Base-by-base conservation (phyloP, 2,329 filamentous ascomycete genomes). In the Neonectria hederae region DNA sequence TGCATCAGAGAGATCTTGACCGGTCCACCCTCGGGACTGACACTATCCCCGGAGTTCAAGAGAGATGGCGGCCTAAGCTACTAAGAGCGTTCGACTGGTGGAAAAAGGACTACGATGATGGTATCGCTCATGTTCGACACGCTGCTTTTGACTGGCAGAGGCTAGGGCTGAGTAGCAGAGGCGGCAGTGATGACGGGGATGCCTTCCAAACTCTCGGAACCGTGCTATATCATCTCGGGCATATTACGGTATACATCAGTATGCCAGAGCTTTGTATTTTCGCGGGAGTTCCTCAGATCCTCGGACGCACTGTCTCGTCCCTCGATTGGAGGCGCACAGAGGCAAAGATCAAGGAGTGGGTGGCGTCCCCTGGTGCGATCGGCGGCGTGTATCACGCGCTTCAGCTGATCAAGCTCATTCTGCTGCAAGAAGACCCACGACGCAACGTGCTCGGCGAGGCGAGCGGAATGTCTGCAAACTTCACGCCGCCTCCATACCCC, bases 201-300 rank as follows among this genome's bases (percentile, higher is more conserved):
- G 72, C 72, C 2, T 72, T 74, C 58, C 70, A 72, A 63, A 74
- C 69, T 17, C 55, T 74, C 6, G 72, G 72, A 1, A 74, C 72
- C 3, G 72, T 74, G 7, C 59, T 74, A 13, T 74, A 74, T 46
- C 72, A 74, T n/a, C 42, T 74, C 9, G 72, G 72, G 1, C 72
- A 74, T 28, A 74, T 74, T 17, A 74, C 72, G 2, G 72, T 74
- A 24, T 73, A 74, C 26, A 74, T 74, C 45, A 74, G 72, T 54
- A 74, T 74, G 72, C 72, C 72, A 5, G 72, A 74, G 53, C 72
- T 74, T 42, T 74, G 72, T 49, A 74, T 74, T 21, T 74, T 74
- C 59, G 72, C 70, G 3, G 72, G 72, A 4, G 72, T 74, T 4
- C 65, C 63, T 0, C 72, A 74, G n/a, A 74, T 74, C 6, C 69